Percentiles rank a stretch among this genome's conserved stretches.
phyloP scores from a whole-genome alignment of 331 rosid genomes.

The Pyracantha coccinea region DNA sequence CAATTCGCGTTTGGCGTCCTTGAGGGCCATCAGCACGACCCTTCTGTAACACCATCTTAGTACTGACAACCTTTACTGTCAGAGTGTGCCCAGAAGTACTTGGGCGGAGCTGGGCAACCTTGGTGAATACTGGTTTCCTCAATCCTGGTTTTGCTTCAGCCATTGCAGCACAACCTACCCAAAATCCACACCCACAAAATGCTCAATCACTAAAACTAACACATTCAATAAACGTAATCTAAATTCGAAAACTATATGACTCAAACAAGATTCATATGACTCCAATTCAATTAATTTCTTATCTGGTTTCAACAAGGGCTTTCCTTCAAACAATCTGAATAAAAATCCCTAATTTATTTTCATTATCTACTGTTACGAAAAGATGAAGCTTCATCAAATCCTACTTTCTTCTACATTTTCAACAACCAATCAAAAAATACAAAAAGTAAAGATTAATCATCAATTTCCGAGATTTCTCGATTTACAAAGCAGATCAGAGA shows the following conservation, averaged over 20 bases:
- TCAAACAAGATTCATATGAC: not conserved
- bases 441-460: not conserved
- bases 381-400: not conserved
- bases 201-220: not conserved
- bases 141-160: conserved; percentile 79
- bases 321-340: not conserved
- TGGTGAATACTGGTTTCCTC: conserved; percentile 93
- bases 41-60: conserved; percentile 82
- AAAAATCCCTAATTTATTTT: not conserved
- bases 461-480: not conserved
- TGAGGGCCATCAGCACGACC: conserved; percentile 93
- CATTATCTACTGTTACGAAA: not conserved
- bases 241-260: not conserved
- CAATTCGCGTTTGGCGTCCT: conserved; percentile 88
- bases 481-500: conserved; percentile 10
- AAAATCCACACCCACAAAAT: not conserved
- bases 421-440: not conserved
- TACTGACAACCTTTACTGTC: conserved; percentile 70
- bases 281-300: not conserved
- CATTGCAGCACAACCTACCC: conserved; percentile 34
- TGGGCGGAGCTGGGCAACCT: conserved; percentile 87
- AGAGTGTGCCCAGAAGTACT: conserved; percentile 90
- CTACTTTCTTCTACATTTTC: not conserved
- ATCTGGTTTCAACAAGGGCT: not conserved
- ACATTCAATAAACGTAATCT: not conserved